phyloP scores from a whole-genome alignment of 805 yeast genomes.

The Jamesozyma hellenica region DNA sequence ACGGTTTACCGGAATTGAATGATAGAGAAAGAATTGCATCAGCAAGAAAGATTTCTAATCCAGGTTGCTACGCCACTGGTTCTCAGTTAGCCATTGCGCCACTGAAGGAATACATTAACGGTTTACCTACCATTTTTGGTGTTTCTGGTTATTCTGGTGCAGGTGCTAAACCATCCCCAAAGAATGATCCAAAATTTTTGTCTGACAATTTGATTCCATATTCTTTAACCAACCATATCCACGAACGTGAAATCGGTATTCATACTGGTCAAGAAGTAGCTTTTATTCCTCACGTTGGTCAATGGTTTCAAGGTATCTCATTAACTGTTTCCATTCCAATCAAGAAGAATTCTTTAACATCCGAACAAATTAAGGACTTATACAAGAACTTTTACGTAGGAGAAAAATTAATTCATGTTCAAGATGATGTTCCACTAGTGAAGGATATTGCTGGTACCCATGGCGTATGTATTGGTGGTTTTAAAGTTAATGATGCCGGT shows the following conservation, averaged over 20 bases:
- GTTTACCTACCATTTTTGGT: conserved; percentile 82
- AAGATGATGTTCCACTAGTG: conserved; percentile 90
- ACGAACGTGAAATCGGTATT: conserved; percentile 82
- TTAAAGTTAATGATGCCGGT: conserved; percentile 80
- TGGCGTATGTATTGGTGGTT: conserved; percentile 92
- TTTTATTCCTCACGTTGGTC: conserved; percentile 95
- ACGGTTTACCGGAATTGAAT: conserved; percentile 90
- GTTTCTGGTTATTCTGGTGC: conserved; percentile 99
- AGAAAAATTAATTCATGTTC: conserved; percentile 73
- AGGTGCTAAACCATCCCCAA: conserved; percentile 96
- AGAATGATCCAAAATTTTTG: conserved; percentile 72
- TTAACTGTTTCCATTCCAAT: conserved; percentile 88
- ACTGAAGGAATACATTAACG: conserved; percentile 52
- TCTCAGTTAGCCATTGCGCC: conserved; percentile 92
- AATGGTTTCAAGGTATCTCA: conserved; percentile 98
- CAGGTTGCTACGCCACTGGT: conserved; percentile 99
- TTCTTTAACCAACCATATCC: conserved; percentile 92
- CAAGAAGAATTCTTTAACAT: conserved; percentile 51
- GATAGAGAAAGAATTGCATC: conserved; percentile 54
- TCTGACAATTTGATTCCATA: conserved; percentile 85
- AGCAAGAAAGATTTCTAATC: conserved; percentile 83
- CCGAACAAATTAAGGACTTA: conserved; percentile 63
- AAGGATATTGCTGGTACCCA: conserved; percentile 87
- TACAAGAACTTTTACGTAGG: conserved; percentile 83
- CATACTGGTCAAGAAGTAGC: conserved; percentile 74